Conservation (phyloP, 2,329 filamentous ascomycete genomes). For the Colletotrichum musae region DNA sequence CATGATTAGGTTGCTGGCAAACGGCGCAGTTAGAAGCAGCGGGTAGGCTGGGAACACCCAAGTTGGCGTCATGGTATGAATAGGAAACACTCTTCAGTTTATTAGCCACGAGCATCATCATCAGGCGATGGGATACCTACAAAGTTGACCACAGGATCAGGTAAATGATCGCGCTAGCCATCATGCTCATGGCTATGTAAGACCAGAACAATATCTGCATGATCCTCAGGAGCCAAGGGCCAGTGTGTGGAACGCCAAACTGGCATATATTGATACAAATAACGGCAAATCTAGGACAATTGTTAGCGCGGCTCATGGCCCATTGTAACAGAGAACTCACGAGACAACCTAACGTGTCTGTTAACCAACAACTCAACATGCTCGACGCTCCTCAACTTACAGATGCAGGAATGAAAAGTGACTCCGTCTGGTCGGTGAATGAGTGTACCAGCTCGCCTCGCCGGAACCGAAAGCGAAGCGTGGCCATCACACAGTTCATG, state of each 20-base stretch:
- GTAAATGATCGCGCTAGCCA: constrained; percentile 80
- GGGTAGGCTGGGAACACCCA: constrained; percentile 93
- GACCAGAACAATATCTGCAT: constrained; percentile 83
- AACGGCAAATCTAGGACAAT: constrained; percentile 76
- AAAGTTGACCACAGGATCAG: constrained; percentile 78
- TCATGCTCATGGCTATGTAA: constrained; percentile 77
- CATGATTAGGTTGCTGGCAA: constrained; percentile 72
- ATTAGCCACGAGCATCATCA: not conserved
- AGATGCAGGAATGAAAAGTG: constrained; percentile 81
- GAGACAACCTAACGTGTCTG: constrained; percentile 56
- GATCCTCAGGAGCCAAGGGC: constrained; percentile 70
- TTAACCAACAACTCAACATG: constrained; percentile 1
- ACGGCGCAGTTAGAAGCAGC: constrained; percentile 81
- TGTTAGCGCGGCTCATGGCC: constrained; percentile 50
- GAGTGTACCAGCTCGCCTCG: constrained; percentile 80
- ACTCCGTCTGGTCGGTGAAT: constrained; percentile 83
- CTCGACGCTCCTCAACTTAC: constrained; percentile 53
- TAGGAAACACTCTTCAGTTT: constrained; percentile 66
- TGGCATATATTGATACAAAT: constrained; percentile 84
- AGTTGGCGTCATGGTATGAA: constrained; percentile 87
- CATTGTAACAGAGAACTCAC: constrained; percentile 53
- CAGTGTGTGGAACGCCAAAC: constrained; percentile 76
- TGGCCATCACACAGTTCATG: constrained; percentile 74
- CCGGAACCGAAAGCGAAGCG: constrained; percentile 77
- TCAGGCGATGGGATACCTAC: constrained; percentile 50